These are phyloP conservation scores for Tuber aestivum DNA, from an alignment of 495 filamentous ascomycete species.

Conservation along the genomic window DNA sequence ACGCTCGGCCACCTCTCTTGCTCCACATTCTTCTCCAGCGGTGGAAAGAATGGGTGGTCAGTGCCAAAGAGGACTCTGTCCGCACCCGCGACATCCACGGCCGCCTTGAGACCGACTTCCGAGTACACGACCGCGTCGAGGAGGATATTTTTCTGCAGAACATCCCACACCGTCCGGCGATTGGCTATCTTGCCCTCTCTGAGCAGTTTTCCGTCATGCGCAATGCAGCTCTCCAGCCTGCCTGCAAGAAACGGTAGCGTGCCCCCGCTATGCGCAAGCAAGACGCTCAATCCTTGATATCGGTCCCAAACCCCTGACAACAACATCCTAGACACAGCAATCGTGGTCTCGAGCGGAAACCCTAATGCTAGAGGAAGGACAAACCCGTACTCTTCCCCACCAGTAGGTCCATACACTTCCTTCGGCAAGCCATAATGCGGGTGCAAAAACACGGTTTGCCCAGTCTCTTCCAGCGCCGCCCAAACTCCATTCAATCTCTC, in stretches of 20 bases:
- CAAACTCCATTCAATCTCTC: slow-evolving; percentile 63
- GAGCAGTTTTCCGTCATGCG: slow-evolving; percentile 66
- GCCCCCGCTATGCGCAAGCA: slow-evolving; percentile 84
- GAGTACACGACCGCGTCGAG: slow-evolving; percentile 85
- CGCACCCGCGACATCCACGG: slow-evolving; percentile 56
- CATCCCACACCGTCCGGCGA: slow-evolving; percentile 66
- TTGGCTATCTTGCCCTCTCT: slow-evolving; percentile 45
- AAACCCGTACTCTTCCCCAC: slow-evolving; percentile 71
- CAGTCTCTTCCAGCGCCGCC: slow-evolving; percentile 57
- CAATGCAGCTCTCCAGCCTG: slow-evolving; percentile 78
- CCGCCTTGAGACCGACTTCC: slow-evolving; percentile 66
- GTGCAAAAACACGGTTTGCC: slow-evolving; percentile 73
- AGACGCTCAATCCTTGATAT: slow-evolving; percentile 61
- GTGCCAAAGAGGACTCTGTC: slow-evolving; percentile 79
- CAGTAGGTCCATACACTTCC: slow-evolving; percentile 63
- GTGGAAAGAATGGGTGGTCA: slow-evolving; percentile 94
- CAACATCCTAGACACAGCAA: slow-evolving; percentile 82
- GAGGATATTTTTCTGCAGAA: slow-evolving; percentile 79
- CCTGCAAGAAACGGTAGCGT: slow-evolving; percentile 86
- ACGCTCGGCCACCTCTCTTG: slow-evolving; percentile 75
- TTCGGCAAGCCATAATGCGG: slow-evolving; percentile 86
- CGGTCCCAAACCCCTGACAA: slow-evolving; percentile 78
- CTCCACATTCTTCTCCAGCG: slow-evolving; percentile 54
- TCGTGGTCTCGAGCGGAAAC: slow-evolving; percentile 90
- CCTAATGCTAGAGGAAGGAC: slow-evolving; percentile 80